These are phyloP conservation scores for Vitellaria paradoxa DNA, from an alignment of 179 eudicot genomes.

Conservation along the genomic window DNA sequence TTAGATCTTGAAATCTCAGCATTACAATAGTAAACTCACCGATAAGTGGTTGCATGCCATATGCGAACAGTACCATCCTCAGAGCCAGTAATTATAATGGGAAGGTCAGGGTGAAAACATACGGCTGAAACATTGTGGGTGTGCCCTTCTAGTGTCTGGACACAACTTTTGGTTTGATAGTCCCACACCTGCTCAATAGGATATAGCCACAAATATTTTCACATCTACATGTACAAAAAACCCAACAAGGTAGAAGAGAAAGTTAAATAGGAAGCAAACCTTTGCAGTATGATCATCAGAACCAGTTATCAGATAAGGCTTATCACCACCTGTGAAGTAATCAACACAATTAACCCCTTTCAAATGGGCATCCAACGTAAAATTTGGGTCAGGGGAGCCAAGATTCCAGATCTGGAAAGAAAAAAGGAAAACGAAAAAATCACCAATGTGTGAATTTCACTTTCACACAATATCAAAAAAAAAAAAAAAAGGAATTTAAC, in stretches of 20 bases:
- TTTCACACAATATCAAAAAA: not conserved
- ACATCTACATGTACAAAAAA: not conserved
- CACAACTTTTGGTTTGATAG: slow-evolving; percentile 90
- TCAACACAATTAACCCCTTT: slow-evolving; percentile 95
- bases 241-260: not conserved
- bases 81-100: slow-evolving; percentile 84
- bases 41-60: slow-evolving; percentile 90
- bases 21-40: slow-evolving; percentile 30
- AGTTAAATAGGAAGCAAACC: slow-evolving; percentile 34
- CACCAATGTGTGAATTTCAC: not conserved
- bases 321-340: slow-evolving; percentile 92
- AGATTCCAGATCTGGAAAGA: slow-evolving; percentile 82
- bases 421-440: not conserved
- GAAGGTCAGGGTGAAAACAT: slow-evolving; percentile 92
- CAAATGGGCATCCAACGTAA: slow-evolving; percentile 85
- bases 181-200: slow-evolving; percentile 70
- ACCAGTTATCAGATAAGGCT: slow-evolving; percentile 82
- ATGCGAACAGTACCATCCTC: slow-evolving; percentile 95
- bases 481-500: not conserved
- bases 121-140: slow-evolving; percentile 93
- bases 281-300: slow-evolving; percentile 96
- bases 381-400: slow-evolving; percentile 91
- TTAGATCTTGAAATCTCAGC: not conserved
- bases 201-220: slow-evolving; percentile 6
- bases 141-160: slow-evolving; percentile 91